These are phyloP conservation scores for Camelina neglecta DNA, from an alignment of 345 rosid species.

Conservation along the genomic window DNA sequence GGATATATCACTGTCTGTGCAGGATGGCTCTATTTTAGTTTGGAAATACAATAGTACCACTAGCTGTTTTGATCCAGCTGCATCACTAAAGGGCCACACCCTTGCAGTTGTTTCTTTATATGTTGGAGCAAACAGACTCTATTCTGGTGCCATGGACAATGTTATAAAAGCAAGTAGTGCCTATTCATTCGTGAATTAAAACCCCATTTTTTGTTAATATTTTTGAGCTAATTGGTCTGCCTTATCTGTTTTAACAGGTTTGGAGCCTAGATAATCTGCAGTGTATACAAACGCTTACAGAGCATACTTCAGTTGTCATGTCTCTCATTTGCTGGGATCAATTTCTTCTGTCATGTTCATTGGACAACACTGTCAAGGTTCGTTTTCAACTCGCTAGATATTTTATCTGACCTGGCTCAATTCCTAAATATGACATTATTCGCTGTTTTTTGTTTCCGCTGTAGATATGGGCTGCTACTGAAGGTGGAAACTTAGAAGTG, in stretches of 20 bases:
- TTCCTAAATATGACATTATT: constrained; percentile 2
- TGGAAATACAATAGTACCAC: constrained; percentile 80
- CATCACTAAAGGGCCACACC: constrained; percentile 72
- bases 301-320: constrained; percentile 90
- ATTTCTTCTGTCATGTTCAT: constrained; percentile 91
- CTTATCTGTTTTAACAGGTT: constrained; percentile 50
- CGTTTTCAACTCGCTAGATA: background rate
- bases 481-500: constrained; percentile 94
- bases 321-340: constrained; percentile 99
- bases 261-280: constrained; percentile 96
- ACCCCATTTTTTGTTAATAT: background rate
- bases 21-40: constrained; percentile 88
- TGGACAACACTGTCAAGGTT: constrained; percentile 85
- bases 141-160: constrained; percentile 96
- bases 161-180: constrained; percentile 62
- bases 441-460: constrained; percentile 2
- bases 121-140: constrained; percentile 91
- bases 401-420: background rate
- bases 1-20: constrained; percentile 34
- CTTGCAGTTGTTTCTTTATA: constrained; percentile 79
- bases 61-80: constrained; percentile 86
- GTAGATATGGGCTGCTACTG: constrained; percentile 94
- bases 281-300: constrained; percentile 82
- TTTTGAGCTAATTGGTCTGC: constrained; percentile 29
- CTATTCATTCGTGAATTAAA: constrained; percentile 15